Conservation (phyloP, 192 early-diverging fungal genomes). For the Allomyces macrogynus region DNA sequence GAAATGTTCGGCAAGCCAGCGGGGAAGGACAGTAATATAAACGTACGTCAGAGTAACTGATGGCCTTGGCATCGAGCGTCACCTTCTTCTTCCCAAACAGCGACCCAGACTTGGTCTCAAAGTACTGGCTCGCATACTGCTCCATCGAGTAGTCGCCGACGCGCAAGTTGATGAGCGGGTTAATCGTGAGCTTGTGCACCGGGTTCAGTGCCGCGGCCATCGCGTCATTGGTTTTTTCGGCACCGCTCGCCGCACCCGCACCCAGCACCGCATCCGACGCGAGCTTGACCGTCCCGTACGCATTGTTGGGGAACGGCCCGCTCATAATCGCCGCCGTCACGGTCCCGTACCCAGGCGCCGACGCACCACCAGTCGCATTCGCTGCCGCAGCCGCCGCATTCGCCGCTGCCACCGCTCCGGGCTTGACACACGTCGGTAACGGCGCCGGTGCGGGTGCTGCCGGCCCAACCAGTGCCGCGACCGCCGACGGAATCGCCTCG, state of each 20-base stretch:
- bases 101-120: neutral
- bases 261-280: neutral
- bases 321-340: neutral
- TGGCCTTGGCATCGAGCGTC: neutral
- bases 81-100: neutral
- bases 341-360: neutral
- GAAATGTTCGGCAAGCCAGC: no score
- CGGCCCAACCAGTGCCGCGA: no score
- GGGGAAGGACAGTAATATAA: no score
- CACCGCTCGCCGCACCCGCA: neutral
- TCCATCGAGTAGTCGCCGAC: neutral
- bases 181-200: no score
- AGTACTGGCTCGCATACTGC: neutral
- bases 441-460: no score
- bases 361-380: no score
- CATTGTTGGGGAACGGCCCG: neutral
- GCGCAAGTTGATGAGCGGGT: neutral
- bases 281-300: no score
- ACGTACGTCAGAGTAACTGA: neutral
- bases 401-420: no score
- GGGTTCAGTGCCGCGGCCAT: neutral
- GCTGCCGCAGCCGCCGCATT: no score
- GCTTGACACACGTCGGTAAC: no score
- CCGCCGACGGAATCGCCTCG: no score
- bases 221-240: neutral